Conservation (phyloP, 1,284 basidiomycete species). For the Cryptococcus depauperatus region DNA sequence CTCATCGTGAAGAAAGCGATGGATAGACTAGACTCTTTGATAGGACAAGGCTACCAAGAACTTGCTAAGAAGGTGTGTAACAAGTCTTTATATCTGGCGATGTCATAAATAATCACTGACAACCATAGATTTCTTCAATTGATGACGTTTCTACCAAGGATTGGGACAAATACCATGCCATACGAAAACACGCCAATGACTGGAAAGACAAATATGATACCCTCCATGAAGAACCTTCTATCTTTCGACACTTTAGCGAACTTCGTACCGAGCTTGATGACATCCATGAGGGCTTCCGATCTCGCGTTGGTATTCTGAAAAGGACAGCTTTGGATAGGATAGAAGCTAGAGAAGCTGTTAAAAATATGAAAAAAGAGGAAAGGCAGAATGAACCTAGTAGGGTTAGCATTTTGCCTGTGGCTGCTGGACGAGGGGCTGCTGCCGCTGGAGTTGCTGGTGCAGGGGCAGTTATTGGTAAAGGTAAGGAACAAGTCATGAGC, state of each 20-base stretch:
- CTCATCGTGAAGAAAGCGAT: conserved; percentile 19
- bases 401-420: conserved; percentile 30
- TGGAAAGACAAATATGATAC: conserved; percentile 29
- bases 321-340: conserved; percentile 30
- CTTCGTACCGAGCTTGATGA: conserved; percentile 32
- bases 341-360: conserved; percentile 28
- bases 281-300: conserved; percentile 28
- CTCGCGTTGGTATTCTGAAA: conserved; percentile 20
- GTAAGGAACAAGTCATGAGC: conserved; percentile 34
- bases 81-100: not conserved
- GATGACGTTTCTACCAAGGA: conserved; percentile 29
- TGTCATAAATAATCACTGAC: not conserved
- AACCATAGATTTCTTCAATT: conserved; percentile 17
- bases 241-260: conserved; percentile 18
- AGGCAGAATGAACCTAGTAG: conserved; percentile 11
- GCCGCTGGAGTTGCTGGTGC: conserved; percentile 12
- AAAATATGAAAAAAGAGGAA: conserved; percentile 1
- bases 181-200: conserved; percentile 23
- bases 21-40: conserved; percentile 20
- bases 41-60: conserved; percentile 27
- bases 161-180: conserved; percentile 30
- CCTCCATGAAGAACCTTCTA: conserved; percentile 19
- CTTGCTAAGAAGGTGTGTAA: conserved; percentile 31
- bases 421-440: conserved; percentile 17
- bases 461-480: conserved; percentile 31